Percentiles rank a stretch among this genome's conserved stretches.
phyloP scores from a whole-genome alignment of 1,284 basidiomycete genomes.

The Trichosporon sp. region DNA sequence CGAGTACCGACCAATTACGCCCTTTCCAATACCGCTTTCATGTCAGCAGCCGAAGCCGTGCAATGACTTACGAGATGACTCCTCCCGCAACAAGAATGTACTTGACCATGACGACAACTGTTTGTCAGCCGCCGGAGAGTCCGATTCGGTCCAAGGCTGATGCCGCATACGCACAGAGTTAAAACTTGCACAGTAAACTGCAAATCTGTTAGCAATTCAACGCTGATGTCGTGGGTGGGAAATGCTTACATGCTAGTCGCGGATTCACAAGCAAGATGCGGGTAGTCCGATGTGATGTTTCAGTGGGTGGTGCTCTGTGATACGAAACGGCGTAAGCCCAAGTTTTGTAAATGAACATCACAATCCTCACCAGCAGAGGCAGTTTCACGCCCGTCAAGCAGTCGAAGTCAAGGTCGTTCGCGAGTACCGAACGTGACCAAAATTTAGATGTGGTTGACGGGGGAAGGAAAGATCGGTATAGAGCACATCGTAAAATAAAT shows the following conservation, averaged over 20 bases:
- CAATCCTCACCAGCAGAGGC: constrained; percentile 14
- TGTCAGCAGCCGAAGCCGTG: background rate
- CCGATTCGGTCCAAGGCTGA: too few relatives aligned
- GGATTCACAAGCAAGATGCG: too few relatives aligned
- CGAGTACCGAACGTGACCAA: background rate
- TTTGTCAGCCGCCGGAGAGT: background rate
- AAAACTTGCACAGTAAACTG: background rate
- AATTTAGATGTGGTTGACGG: constrained; percentile 18
- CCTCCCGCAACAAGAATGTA: constrained; percentile 89
- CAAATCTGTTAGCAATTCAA: too few relatives aligned
- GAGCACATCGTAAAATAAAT: constrained; percentile 11
- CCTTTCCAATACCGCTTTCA: background rate
- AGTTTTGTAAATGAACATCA: background rate
- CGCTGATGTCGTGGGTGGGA: too few relatives aligned
- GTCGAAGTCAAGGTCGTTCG: constrained; percentile 14
- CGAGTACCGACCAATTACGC: background rate
- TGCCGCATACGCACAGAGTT: too few relatives aligned
- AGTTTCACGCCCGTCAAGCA: constrained; percentile 17
- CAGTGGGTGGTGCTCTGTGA: background rate
- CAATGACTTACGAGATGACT: constrained; percentile 65
- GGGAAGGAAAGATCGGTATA: constrained; percentile 11
- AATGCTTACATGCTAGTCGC: too few relatives aligned
- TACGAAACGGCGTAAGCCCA: background rate
- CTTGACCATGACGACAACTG: constrained; percentile 60
- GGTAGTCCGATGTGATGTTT: background rate